Base-by-base conservation (phyloP, 2,329 filamentous ascomycete genomes). In the Macrophomina phaseolina region DNA sequence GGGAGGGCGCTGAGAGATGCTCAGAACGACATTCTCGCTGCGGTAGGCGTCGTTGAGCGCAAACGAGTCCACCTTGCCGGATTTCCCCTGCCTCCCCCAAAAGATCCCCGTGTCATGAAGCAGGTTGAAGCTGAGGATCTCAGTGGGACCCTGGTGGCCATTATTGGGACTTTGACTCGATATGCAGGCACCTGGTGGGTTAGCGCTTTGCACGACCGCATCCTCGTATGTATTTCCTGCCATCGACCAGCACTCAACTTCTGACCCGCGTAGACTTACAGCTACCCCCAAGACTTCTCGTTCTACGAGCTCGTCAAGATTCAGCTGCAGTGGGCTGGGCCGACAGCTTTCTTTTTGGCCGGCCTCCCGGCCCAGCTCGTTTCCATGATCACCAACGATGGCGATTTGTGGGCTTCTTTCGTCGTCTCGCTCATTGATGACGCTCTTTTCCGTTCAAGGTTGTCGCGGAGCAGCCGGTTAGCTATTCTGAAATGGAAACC, bases 21-120 rank as follows among this genome's bases (percentile, higher is more conserved):
- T 7, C 80, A 82, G 65, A 84, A 84, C 53, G 81, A 82, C 69
- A 78, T 83, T 1, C 75, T 83, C 5, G 80, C 78, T 23, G 78
- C 82, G 0, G 80, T 84, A 9, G 82, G 82, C 23, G 81, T 84
- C 0, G 79, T 83, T 0, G 80, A 82, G 70, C 74, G 79, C 67
- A 79, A 73, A 55, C 55, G 63, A n/a, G 56, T 66, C n/a, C 45
- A 53, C 16, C 45, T 66, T 46, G 52, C 62, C 4, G 55, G 63
- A 4, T 45, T 63, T 28, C 40, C 55, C n/a, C 12, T 61, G 4
- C 52, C 66, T 30, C 61, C 55, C 12, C 62, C 49, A 5, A 67
- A 67, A 51, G 66, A 67, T 40, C 48, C 65, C n/a, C 38, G 1
- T 28, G 46, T 67, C 23, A 49, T 56, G 16, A 62, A 65, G 34